Evolutionary conservation across 305 asterid species (phyloP), one percentile per base, ranked within the genome.

Genomic region (Rubia balearica): DNA sequence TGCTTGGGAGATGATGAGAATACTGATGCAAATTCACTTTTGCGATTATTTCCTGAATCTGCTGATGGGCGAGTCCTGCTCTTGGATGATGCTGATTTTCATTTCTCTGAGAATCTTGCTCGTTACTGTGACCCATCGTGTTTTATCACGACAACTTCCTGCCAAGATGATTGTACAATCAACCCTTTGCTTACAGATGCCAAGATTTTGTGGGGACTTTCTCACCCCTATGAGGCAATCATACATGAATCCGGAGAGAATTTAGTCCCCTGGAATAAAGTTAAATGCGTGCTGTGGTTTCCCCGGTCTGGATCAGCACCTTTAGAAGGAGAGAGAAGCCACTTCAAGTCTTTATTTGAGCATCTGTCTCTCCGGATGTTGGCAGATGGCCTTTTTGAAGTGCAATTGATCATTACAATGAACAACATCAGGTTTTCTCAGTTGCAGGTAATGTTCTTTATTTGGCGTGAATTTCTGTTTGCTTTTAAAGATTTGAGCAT

Each of bases 261-360:
- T 63, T 22, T 46, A 57, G 78, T 91, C 40, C 95, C 91, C 1
- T 94, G 98, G 98, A 69, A 61, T 48, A 79, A 83, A 51, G 83
- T 89, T 67, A 85, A 79, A 78, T 91, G 97, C 61, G 74, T 87
- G 30, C 82, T 91, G 66, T 94, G 98, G 98, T 88, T 89, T 78
- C 97, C 98, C 27, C 87, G 74, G 75, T 81, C 86, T 74, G 87
- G 74, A 40, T 11, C 65, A 59, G 95, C 76, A 65, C 16, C 73
- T 69, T 79, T 74, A 68, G 93, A 84, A 69, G 83, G 56, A 57
- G 81, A 80, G 65, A 85, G 77, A 81, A 64, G 71, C 33, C 55
- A 65, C 66, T 17, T 91, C 45, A 81, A 73, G 72, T 80, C 81
- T 14, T 83, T 89, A 77, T 94, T 91, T 74, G 80, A 80, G 77